phyloP scores from a whole-genome alignment of 305 asterid genomes.

The Fraxinus velutina region DNA sequence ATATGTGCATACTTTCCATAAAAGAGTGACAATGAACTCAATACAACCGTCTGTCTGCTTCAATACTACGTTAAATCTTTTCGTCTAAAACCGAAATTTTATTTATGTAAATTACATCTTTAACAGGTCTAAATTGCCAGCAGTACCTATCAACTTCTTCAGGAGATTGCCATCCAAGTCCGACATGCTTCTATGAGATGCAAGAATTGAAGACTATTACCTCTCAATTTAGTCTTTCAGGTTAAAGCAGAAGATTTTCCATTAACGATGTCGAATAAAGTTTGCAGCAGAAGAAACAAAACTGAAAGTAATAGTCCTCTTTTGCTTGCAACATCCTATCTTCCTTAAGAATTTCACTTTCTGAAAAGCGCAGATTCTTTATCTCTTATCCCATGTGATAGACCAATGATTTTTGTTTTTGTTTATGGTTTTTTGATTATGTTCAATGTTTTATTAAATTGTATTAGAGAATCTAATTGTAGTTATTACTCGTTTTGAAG shows the following conservation, averaged over 20 bases:
- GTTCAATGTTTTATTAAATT: slow-evolving; percentile 20
- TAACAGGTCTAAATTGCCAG: slow-evolving; percentile 54
- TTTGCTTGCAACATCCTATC: background rate
- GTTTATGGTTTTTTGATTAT: slow-evolving; percentile 25
- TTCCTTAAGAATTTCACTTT: slow-evolving; percentile 6
- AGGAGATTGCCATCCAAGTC: slow-evolving; percentile 87
- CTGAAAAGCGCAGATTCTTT: slow-evolving; percentile 14
- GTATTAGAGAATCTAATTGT: background rate
- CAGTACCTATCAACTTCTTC: slow-evolving; percentile 89
- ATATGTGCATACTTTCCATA: background rate
- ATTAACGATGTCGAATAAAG: slow-evolving; percentile 36
- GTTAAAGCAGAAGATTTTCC: slow-evolving; percentile 26
- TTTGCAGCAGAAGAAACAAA: slow-evolving; percentile 25
- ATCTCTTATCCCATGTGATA: slow-evolving; percentile 26
- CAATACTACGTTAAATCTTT: background rate
- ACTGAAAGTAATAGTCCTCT: background rate
- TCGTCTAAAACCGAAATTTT: background rate
- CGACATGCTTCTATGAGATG: slow-evolving; percentile 67
- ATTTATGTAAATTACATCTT: background rate
- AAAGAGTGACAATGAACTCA: background rate
- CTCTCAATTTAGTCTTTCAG: slow-evolving; percentile 7
- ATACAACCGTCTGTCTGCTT: background rate
- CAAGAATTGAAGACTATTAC: background rate
- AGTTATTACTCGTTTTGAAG: background rate
- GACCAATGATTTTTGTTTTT: slow-evolving; percentile 14